phyloP scores from a whole-genome alignment of 257 asterid species.

The Przewalskia tangutica region DNA sequence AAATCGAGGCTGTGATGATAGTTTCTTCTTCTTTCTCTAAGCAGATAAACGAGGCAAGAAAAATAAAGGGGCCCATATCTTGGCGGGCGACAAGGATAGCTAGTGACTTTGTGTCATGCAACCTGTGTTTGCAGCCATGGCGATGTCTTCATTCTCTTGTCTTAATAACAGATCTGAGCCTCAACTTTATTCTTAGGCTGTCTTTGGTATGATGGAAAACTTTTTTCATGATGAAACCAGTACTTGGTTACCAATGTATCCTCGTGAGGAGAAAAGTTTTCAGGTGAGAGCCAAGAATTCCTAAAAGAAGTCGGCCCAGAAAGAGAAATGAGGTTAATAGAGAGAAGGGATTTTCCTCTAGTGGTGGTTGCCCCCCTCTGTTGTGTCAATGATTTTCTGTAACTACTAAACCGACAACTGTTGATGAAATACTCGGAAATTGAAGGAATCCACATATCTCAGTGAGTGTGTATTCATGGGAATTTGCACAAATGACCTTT shows the following conservation, averaged over 20 bases:
- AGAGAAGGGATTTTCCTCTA: slow-evolving; percentile 2
- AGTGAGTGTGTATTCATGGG: neutral
- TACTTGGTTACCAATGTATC: neutral
- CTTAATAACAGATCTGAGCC: neutral
- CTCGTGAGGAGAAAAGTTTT: neutral
- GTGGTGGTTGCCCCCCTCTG: slow-evolving; percentile 8
- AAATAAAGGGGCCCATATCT: neutral
- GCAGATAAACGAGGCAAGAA: too few species aligned
- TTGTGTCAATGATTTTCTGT: neutral
- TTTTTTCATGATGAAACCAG: neutral
- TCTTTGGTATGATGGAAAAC: neutral
- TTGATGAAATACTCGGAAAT: too few species aligned
- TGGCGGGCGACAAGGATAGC: neutral
- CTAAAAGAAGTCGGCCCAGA: neutral
- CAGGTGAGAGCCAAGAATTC: neutral
- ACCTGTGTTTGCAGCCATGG: slow-evolving; percentile 5
- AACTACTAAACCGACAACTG: too few species aligned
- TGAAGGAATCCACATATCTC: too few species aligned
- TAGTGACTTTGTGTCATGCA: neutral
- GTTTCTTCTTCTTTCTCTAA: neutral
- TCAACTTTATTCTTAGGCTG: neutral
- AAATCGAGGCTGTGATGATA: neutral
- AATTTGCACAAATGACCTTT: neutral
- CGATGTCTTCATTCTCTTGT: neutral
- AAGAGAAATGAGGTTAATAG: neutral